Evolutionary conservation across 108 stramenopile genomes (phyloP), one percentile per base, ranked within the genome.

Genomic region (Skeletonema costatum): DNA sequence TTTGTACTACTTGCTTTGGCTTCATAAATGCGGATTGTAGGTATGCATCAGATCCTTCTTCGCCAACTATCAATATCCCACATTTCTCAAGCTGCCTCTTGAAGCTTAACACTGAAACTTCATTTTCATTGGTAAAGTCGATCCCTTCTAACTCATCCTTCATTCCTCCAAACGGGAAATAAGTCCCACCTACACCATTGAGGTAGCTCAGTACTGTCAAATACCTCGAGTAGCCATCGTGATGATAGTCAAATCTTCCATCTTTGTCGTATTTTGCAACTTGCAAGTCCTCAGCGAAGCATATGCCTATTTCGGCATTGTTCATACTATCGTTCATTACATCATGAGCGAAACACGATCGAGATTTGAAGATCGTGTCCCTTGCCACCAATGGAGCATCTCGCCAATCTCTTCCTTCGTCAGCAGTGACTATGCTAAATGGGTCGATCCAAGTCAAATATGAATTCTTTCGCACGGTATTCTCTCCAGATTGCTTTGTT

Each of bases 141-240:
- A 76, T 70, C 5, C 42, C 62, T 29, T 46, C 39, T 25, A 41
- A 72, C 13, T 17, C 35, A 32, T 74, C 51, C 19, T 21, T 46
- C 32, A 48, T 44, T 11, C 68, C 72, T 3, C 80, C 86, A 67
- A 77, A 84, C 7, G 86, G 86, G 61, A 87, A 84, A 53, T 76
- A 87, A 7, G 86, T 87, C 8, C 83, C 86, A 7, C 78, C 86
- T 17, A 87, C 80, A n/a, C 86, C 86, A 71, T 87, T 87, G 14
- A 87, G 59, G 46, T 80, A 87, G n/a, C 66, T 60, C 64, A 87
- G 53, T n/a, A 80, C 80, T 19, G 86, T 87, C 33, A 87, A 58
- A 38, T 71, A 79, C 38, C 86, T 70, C 35, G 64, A 60, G 36
- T 51, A 73, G 1, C 73, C 82, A 70, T 87, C 86, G 50, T 87